These are phyloP conservation scores for Ophiorrhiza pumila DNA, from an alignment of 257 asterid genomes.

Conservation along the genomic window DNA sequence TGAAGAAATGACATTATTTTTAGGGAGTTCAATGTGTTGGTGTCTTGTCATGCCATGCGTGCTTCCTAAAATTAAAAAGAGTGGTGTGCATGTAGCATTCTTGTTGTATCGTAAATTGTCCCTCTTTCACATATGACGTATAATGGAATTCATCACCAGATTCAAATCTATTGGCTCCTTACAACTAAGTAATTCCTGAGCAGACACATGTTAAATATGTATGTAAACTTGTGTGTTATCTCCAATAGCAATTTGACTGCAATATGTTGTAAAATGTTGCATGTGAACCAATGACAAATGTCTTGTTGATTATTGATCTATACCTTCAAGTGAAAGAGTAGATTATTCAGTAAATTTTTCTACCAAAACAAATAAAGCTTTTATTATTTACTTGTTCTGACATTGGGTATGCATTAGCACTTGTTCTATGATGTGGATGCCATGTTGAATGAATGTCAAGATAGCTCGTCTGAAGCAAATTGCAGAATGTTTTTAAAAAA, in stretches of 20 bases:
- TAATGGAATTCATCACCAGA: neutral
- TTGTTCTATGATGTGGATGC: neutral
- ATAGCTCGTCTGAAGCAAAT: neutral
- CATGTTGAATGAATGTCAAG: too few species aligned
- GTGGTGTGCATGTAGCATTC: neutral
- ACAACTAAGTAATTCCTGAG: neutral
- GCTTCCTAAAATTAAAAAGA: neutral
- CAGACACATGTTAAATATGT: neutral
- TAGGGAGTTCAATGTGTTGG: neutral
- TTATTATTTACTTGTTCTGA: neutral
- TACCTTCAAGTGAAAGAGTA: neutral
- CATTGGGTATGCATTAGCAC: neutral
- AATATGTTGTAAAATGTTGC: neutral
- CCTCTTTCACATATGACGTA: neutral
- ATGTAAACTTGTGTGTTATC: neutral
- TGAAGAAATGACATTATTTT: neutral
- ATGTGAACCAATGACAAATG: neutral
- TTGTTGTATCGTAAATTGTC: neutral
- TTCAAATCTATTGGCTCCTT: neutral
- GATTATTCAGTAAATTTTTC: too few species aligned
- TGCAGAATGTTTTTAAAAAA: neutral
- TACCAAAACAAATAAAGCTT: neutral
- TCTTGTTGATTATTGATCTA: neutral
- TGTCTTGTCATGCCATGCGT: neutral
- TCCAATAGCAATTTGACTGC: neutral